Percentiles rank a stretch among this genome's conserved stretches.
Evolutionary conservation across 2,329 filamentous ascomycete species (phyloP).

Genomic region (Sarocladium strictum): DNA sequence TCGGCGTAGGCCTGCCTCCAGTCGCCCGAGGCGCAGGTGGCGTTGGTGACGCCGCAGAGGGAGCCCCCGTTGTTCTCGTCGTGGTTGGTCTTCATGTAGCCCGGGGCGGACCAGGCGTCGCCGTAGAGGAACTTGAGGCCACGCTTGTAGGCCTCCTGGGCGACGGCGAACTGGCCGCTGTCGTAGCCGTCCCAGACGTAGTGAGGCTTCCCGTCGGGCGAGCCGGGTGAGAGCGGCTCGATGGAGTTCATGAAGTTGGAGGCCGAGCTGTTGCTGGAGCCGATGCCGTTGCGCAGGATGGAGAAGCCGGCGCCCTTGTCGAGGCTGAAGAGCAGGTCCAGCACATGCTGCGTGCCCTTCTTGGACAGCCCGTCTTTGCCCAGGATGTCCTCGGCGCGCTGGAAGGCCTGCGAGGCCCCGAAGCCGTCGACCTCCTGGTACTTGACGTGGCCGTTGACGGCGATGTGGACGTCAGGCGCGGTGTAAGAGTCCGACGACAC

Average conservation of each 20-base stretch:
- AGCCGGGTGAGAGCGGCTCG: not conserved
- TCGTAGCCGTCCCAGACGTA: conserved; percentile 1
- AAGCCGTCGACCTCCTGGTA: not conserved
- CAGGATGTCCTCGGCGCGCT: not conserved
- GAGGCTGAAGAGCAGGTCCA: not conserved
- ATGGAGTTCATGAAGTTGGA: conserved; percentile 1
- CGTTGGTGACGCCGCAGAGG: not conserved
- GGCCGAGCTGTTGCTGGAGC: not conserved
- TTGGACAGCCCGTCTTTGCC: not conserved
- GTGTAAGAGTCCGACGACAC: not conserved
- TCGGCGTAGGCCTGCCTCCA: not conserved
- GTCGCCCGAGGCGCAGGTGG: not conserved
- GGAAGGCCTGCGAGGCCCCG: not conserved
- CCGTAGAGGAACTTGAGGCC: not conserved
- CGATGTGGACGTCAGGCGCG: not conserved
- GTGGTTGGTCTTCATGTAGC: conserved; percentile 1
- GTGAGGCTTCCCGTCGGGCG: not conserved
- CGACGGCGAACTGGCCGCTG: not conserved
- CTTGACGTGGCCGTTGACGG: not conserved
- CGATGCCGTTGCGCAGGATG: not conserved
- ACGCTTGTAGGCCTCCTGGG: not conserved
- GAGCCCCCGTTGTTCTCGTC: not conserved
- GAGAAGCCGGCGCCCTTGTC: not conserved
- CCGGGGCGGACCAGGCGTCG: not conserved
- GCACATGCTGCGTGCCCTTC: not conserved